Evolutionary conservation across 176 grass and related monocot species (phyloP), one percentile per base, ranked within the genome.

Genomic region (Typha latifolia): DNA sequence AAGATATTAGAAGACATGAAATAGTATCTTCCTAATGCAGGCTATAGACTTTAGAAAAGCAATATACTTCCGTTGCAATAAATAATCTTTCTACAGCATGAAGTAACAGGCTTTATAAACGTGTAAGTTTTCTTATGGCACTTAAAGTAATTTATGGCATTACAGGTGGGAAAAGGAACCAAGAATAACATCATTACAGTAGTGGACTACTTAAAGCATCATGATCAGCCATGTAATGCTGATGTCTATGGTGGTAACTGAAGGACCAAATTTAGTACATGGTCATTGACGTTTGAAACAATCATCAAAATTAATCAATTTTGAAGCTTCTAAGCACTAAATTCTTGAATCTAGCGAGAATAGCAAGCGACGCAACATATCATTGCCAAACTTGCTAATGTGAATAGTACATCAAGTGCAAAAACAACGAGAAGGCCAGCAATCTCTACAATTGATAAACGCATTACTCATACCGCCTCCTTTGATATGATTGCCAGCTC

Each of bases 401-500:
- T 29, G 27, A 29, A 29, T 29, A 29, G 27, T 29, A 43, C 8
- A 43, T 43, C 37, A 57, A 57, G n/a, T 0, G 19, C 15, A 57
- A 57, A 57, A 57, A 3, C 14, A 57, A 21, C 52, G 21, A 57
- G 19, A 57, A 20, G 19, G 9, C 19, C 16, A 57, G 15, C 52
- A 57, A 5, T 57, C 16, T 12, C 52, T 18, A 18, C 52, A 57
- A 43, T 43, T 10, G 52, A 57, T 7, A 57, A 2, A 57, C n/a
- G 6, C 51, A n/a, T n/a, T 53, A 3, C 52, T 50, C 68, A 26
- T 89, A 92, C 89, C 14, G 85, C 85, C 69, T 97, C 94, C 82
- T 92, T 97, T 63, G 94, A 97, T 77, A 97, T 90, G 76, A 97
- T 79, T 63, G 89, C 89, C 23, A 97, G 82, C 79, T 97, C 89